A percentile compares a stretch with the other conserved stretches of the same genome.
phyloP scores from a whole-genome alignment of 805 yeast species.

The Candida maesae region DNA sequence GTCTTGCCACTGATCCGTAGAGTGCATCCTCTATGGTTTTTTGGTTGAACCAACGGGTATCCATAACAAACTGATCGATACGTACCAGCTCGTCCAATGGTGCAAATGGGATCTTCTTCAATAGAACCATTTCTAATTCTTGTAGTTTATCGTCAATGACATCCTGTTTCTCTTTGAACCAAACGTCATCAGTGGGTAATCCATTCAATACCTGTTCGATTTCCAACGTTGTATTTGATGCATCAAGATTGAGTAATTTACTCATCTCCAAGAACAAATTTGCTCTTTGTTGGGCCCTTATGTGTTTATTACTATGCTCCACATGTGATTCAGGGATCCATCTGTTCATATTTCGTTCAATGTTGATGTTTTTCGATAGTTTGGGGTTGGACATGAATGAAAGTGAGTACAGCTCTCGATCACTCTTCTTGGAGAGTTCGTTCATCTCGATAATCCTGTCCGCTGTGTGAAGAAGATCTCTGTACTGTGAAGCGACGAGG shows the following conservation, averaged over 20 bases:
- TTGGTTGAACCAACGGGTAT: conserved; percentile 9
- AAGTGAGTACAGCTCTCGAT: conserved; percentile 20
- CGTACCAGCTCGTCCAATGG: conserved; percentile 9
- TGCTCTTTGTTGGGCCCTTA: conserved; percentile 8
- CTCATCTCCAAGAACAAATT: conserved; percentile 16
- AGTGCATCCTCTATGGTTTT: conserved; percentile 2
- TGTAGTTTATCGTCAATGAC: conserved; percentile 12
- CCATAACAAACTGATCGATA: conserved; percentile 7
- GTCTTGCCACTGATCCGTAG: conserved; percentile 2
- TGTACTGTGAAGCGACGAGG: conserved; percentile 25
- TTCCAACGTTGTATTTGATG: conserved; percentile 2
- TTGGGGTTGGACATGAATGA: conserved; percentile 18
- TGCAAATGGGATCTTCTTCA: conserved; percentile 3
- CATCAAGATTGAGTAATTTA: conserved; percentile 13
- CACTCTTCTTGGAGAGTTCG: conserved; percentile 16
- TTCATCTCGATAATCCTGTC: conserved; percentile 26
- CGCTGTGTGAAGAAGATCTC: conserved; percentile 26
- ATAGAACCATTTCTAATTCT: conserved; percentile 12
- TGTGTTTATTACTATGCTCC: not conserved
- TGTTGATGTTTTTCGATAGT: conserved; percentile 11
- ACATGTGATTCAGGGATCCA: not conserved
- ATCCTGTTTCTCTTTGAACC: conserved; percentile 10
- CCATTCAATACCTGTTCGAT: conserved; percentile 4
- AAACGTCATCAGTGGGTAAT: conserved; percentile 10
- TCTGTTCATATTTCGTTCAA: conserved; percentile 16